Evolutionary conservation across 345 rosid genomes (phyloP).

Genomic region (Pelargonium nanum): DNA sequence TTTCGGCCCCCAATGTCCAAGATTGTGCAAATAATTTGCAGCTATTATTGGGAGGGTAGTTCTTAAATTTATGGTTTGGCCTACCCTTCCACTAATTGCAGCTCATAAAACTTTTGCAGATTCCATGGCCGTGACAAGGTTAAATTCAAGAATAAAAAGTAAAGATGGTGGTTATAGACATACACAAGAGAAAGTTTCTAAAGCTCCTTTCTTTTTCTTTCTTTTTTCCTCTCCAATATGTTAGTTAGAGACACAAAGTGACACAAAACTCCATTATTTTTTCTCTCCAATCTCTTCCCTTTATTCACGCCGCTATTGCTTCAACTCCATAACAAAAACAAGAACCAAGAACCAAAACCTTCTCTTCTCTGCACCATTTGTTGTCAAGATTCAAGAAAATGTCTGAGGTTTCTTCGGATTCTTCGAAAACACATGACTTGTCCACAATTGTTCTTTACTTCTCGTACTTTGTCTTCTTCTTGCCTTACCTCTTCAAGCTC

Average conservation of each 20-base stretch:
- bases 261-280: slow-evolving; percentile 3
- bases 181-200: slow-evolving; percentile 22
- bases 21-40: too few species aligned
- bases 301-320: slow-evolving; percentile 50
- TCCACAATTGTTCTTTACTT: slow-evolving; percentile 2
- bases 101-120: background rate
- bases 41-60: background rate
- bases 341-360: background rate
- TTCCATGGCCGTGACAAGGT: background rate
- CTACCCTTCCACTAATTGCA: too few species aligned
- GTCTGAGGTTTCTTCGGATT: slow-evolving; percentile 6
- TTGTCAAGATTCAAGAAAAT: background rate
- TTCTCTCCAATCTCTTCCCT: slow-evolving; percentile 22
- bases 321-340: slow-evolving; percentile 13
- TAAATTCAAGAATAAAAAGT: background rate
- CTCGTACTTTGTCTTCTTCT: slow-evolving; percentile 48
- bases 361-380: background rate
- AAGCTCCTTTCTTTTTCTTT: slow-evolving; percentile 23
- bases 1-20: too few species aligned
- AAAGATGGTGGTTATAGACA: background rate
- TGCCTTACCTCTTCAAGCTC: slow-evolving; percentile 61
- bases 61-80: background rate
- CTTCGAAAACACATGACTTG: slow-evolving; percentile 3
- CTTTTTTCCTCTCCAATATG: background rate
- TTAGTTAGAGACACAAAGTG: background rate